phyloP scores from a whole-genome alignment of 176 grass and related monocot genomes.

The Oryza glumipatula region DNA sequence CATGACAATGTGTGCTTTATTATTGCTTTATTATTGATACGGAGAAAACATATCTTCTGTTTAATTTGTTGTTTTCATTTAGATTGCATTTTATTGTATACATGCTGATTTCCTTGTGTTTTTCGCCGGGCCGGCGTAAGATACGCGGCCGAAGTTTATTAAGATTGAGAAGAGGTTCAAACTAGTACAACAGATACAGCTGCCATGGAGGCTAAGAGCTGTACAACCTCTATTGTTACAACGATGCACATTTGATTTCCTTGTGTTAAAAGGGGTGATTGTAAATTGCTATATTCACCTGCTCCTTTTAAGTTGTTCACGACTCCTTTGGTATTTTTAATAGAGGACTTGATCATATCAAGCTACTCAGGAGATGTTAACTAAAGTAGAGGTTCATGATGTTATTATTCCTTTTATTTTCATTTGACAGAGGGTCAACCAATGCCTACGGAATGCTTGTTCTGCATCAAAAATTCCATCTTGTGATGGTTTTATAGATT shows the following conservation, averaged over 20 bases:
- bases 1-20: neutral
- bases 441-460: slow-evolving; percentile 81
- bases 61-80: neutral
- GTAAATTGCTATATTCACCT: slow-evolving; percentile 10
- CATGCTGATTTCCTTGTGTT: neutral
- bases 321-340: neutral
- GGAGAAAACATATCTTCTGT: neutral
- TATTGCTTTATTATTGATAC: slow-evolving; percentile 29
- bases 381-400: neutral
- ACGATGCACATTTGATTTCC: neutral
- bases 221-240: no score
- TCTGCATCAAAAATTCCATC: slow-evolving; percentile 28
- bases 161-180: no score
- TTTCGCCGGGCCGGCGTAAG: no score
- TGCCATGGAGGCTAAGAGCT: no score
- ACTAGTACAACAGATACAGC: no score
- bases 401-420: slow-evolving; percentile 26
- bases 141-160: no score
- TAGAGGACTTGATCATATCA: neutral
- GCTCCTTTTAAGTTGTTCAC: neutral
- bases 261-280: neutral
- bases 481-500: slow-evolving; percentile 70
- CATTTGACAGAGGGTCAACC: slow-evolving; percentile 85
- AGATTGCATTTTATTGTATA: slow-evolving; percentile 26
- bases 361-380: neutral